Percentiles rank a stretch among this genome's conserved stretches.
Evolutionary conservation across 2,329 filamentous ascomycete genomes (phyloP).

Genomic region (Curvularia sp.): DNA sequence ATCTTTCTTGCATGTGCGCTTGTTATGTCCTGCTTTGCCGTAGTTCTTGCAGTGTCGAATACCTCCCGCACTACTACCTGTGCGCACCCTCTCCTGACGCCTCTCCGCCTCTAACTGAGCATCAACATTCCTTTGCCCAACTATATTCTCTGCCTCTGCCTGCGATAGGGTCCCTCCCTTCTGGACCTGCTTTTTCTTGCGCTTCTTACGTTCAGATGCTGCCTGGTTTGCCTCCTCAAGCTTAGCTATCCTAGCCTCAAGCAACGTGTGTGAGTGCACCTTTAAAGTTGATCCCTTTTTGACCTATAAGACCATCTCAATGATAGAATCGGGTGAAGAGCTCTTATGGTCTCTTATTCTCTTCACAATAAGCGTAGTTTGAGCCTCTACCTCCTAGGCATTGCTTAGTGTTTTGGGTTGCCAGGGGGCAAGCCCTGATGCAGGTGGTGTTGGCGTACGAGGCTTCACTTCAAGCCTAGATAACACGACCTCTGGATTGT

Average conservation of each 20-base stretch:
- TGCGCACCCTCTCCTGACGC: background rate
- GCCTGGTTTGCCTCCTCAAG: slow-evolving; percentile 1
- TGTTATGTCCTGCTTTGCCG: slow-evolving; percentile 5
- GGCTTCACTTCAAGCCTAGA: background rate
- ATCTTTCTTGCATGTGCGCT: slow-evolving; percentile 1
- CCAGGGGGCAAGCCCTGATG: background rate
- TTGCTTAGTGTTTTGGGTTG: background rate
- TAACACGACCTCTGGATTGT: background rate
- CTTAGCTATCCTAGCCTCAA: slow-evolving; percentile 6
- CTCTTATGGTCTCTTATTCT: slow-evolving; percentile 3
- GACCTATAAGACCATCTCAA: slow-evolving; percentile 1
- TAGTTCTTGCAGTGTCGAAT: slow-evolving; percentile 2
- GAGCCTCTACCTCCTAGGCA: background rate
- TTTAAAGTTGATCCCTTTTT: slow-evolving; percentile 1
- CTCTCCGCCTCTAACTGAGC: slow-evolving; percentile 1
- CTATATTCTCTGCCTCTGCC: slow-evolving; percentile 5
- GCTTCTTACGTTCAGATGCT: background rate
- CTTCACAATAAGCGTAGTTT: background rate
- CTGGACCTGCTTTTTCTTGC: slow-evolving; percentile 3
- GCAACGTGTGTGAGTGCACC: slow-evolving; percentile 1
- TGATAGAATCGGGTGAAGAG: background rate
- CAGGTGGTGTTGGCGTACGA: background rate
- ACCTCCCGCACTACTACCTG: background rate
- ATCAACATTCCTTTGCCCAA: background rate
- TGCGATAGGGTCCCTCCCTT: background rate